phyloP scores from a whole-genome alignment of 169 alveolate genomes.

The Cryptosporidium xiaoi region DNA sequence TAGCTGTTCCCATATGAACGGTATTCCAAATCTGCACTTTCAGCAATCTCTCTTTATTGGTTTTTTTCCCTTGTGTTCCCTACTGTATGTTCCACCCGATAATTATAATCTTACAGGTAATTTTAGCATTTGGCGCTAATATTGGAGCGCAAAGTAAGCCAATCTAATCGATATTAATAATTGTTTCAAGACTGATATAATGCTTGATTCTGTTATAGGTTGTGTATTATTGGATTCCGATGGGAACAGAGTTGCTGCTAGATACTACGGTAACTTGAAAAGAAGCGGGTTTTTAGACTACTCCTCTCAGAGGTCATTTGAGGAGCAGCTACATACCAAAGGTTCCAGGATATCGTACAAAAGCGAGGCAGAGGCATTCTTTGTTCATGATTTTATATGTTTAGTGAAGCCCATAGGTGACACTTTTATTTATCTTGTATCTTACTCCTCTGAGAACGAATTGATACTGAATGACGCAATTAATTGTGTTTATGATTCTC shows the following conservation, averaged over 20 bases:
- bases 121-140: too few species aligned
- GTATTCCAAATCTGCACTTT: too few species aligned
- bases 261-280: conserved; percentile 46
- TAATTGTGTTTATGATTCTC: conserved; percentile 44
- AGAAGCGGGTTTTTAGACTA: neutral
- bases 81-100: too few species aligned
- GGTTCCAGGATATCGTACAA: conserved; percentile 43
- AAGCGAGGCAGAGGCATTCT: conserved; percentile 59
- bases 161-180: neutral
- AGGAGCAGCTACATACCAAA: conserved; percentile 26
- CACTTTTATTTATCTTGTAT: conserved; percentile 43
- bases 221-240: conserved; percentile 56
- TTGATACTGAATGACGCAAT: conserved; percentile 31
- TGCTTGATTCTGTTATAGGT: conserved; percentile 54
- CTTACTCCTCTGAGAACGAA: conserved; percentile 45
- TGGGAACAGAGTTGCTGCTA: conserved; percentile 51
- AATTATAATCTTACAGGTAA: too few species aligned
- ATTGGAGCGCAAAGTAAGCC: neutral
- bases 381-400: conserved; percentile 48
- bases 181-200: neutral
- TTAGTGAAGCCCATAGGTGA: conserved; percentile 36
- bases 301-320: conserved; percentile 31
- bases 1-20: too few species aligned
- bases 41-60: too few species aligned
- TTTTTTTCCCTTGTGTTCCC: too few species aligned